phyloP scores from a whole-genome alignment of 805 yeast species.

The Schwanniomyces polymorphus region DNA sequence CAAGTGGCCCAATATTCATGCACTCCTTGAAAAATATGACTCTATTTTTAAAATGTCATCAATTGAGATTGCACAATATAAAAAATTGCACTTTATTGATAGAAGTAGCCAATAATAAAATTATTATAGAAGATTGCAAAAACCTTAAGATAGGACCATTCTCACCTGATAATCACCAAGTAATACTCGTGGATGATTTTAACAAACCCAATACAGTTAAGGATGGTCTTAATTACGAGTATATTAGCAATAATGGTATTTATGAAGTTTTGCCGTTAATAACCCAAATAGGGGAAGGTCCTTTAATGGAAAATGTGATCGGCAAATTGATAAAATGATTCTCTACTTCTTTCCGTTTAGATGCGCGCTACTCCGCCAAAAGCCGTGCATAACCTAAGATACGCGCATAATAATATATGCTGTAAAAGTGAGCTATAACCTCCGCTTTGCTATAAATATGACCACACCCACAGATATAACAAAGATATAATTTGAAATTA shows the following conservation, averaged over 20 bases:
- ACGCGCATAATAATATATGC: background rate
- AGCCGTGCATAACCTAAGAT: background rate
- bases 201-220: slow-evolving; percentile 18
- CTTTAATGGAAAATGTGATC: background rate
- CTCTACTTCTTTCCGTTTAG: background rate
- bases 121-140: slow-evolving; percentile 31
- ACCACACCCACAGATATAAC: background rate
- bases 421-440: background rate
- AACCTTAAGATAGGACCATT: slow-evolving; percentile 13
- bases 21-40: slow-evolving; percentile 18
- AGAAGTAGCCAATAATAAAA: slow-evolving; percentile 17
- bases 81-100: slow-evolving; percentile 15
- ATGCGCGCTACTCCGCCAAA: background rate
- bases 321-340: background rate
- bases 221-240: slow-evolving; percentile 5
- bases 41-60: slow-evolving; percentile 26
- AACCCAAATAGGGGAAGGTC: background rate
- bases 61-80: slow-evolving; percentile 26
- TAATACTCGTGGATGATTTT: slow-evolving; percentile 30
- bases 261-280: background rate
- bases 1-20: slow-evolving; percentile 31
- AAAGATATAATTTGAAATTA: background rate
- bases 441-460: background rate
- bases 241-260: background rate
- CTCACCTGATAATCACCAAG: background rate